A percentile compares a stretch with the other conserved stretches of the same genome.
Conservation (phyloP, 2,329 filamentous ascomycete genomes). For the Paracoccidioides brasiliensis region DNA sequence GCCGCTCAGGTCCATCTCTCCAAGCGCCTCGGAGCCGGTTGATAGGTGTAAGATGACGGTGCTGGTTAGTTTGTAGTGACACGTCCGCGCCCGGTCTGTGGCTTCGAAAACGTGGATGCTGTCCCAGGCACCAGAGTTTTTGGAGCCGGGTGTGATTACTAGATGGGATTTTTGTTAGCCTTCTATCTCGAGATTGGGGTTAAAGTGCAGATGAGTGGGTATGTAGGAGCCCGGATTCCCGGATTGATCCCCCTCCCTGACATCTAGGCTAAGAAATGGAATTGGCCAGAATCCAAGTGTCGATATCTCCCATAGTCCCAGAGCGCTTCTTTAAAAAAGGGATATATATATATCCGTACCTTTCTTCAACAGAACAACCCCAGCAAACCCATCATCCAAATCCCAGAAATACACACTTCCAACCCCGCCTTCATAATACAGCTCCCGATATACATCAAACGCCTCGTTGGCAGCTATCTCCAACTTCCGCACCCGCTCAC, state of each 20-base stretch:
- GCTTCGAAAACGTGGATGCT: constrained; percentile 98
- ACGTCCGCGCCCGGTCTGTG: constrained; percentile 77
- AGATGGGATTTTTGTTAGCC: constrained; percentile 2
- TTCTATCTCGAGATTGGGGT: not conserved
- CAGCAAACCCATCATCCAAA: constrained; percentile 92
- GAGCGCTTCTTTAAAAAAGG: not conserved
- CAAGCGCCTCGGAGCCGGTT: constrained; percentile 53
- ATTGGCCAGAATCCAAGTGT: not conserved
- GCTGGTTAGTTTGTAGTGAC: constrained; percentile 94
- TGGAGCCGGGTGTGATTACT: constrained; percentile 53
- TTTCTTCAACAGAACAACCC: constrained; percentile 92
- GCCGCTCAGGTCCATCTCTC: constrained; percentile 81
- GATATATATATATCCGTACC: constrained; percentile 32
- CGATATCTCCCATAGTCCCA: not conserved
- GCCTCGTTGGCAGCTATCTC: constrained; percentile 90
- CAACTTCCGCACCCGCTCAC: constrained; percentile 82
- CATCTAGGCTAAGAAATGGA: not conserved
- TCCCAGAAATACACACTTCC: constrained; percentile 98
- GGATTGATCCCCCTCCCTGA: not conserved
- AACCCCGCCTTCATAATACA: constrained; percentile 88
- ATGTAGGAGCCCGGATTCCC: not conserved
- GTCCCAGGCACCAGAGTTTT: constrained; percentile 80
- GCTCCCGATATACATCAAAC: constrained; percentile 89
- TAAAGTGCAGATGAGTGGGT: not conserved
- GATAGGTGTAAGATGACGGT: constrained; percentile 89